Base-by-base conservation (phyloP, 139 green algal species). In the Closterium sp. region DNA sequence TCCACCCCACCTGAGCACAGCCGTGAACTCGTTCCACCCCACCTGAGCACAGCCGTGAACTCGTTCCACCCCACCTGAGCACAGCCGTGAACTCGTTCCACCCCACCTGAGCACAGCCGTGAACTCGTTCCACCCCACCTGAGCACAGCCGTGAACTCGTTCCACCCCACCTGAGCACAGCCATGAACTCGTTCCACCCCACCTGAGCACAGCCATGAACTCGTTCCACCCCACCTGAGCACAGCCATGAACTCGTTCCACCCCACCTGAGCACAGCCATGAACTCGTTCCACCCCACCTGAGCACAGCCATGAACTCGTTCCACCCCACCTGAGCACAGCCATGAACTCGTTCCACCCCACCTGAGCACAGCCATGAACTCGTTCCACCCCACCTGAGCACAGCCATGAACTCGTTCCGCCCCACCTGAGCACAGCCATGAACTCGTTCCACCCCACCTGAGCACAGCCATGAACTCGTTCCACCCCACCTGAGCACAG, bases 311-410 rank as follows among this genome's bases (percentile, higher is more conserved):
- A 94, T 91, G 85, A 97, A 94, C 94, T 99, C 98, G 94, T 99
- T 98, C 93, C 97, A 98, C 45, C 98, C 98, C 93, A 99, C 91
- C 91, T 94, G 73, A 91, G 30, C 29, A 94, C 9, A 31, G 91
- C 91, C 73, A 94, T 91, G 85, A 97, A 94, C 94, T 99, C 98
- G 94, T 99, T 98, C 93, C 97, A 98, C 45, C 98, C 98, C 93
- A 99, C 91, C 91, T 94, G 73, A 91, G 30, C 29, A 94, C 9
- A 31, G 91, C 91, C 73, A 94, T 91, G 85, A 97, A 94, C 94
- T 99, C 98, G 94, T 99, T 98, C 93, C 97, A 98, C 45, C 98
- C 98, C 93, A 99, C n/a, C n/a, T n/a, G n/a, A n/a, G n/a, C n/a
- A n/a, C n/a, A n/a, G n/a, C n/a, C n/a, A n/a, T n/a, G n/a, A n/a